Evolutionary conservation across 2,329 filamentous ascomycete species (phyloP), one percentile per base, ranked within the genome.

Genomic region (Whalleya microplaca): DNA sequence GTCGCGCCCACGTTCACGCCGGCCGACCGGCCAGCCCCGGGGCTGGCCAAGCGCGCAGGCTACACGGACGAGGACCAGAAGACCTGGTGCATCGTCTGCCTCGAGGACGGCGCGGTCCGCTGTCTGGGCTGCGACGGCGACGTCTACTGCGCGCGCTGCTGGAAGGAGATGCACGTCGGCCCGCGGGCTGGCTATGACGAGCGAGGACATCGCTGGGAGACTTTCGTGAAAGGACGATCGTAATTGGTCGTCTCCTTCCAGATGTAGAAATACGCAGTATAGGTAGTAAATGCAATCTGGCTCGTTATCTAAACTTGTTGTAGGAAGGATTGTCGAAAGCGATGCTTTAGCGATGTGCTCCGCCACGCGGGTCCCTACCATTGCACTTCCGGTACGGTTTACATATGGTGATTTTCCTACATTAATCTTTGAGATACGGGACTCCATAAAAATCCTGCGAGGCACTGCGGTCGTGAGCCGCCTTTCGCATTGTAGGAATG

Each of bases 31-130:
- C 71, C 73, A 2, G 64, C 72, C 16, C 73, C 72, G n/a, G 71
- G 75, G 3, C 69, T 80, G 4, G 69, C 69, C 16, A 74, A 71
- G 50, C 72, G 69, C 42, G 73, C 70, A 2, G 76, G 75, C 46
- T 85, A 81, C 68, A 84, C 86, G 0, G 88, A 93, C 64, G 87
- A 88, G 32, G 90, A 94, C 65, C 80, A 88, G 59, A 85, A 88
- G 42, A 84, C 81, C 1, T 96, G 91, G 90, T 96, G 92, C 71
- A 83, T 87, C 29, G 92, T 95, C 9, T 96, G 92, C 69, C 85
- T 89, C 45, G 90, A 92, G 56, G 89, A 95, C 67, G 91, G 88
- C 0, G 86, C 85, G 2, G 75, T 95, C 23, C 80, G 81, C 55
- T 96, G 92, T 69, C 69, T 86, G 0, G 90, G 88, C 2, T 96